Evolutionary conservation across 1,284 basidiomycete species (phyloP), one percentile per base, ranked within the genome.

Genomic region (Pulveroboletus ridleyi): DNA sequence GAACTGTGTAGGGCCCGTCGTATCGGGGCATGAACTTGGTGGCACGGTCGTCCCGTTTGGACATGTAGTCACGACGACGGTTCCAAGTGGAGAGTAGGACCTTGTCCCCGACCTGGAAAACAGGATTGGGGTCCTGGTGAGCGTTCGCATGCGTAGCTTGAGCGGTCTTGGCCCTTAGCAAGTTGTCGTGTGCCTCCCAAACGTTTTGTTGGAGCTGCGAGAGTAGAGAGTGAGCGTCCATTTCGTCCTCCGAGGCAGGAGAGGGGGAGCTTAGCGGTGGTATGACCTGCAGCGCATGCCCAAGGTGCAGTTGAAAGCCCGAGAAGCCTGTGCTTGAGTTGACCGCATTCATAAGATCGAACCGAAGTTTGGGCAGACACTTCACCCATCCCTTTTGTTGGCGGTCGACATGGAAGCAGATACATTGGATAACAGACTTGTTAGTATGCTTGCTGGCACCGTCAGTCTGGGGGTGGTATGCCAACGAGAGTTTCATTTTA

Each of bases 381-480:
- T 35, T 35, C 1, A 15, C n/a, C 55, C 55, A 56, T 0, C 55
- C 55, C 1, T 13, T 11, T 11, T 56, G 55, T 3, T 56, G 15
- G 2, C 6, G 6, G 17, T 42, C 10, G 4, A 55, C 22, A 3
- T 9, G 14, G 22, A 17, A 39, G 2, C 4, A 14, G 22, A 55
- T 14, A 4, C 14, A n/a, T 17, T 54, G 29, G 1, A 4, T 35
- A 8, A 54, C 9, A 0, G 35, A 39, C 10, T 39, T 55, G 54
- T 55, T 55, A 0, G 8, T 55, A 0, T 2, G 5, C 9, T 55
- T 9, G 10, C 71, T 76, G 0, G 66, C 17, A 0, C 79, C 74
- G 59, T 80, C 76, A 0, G 74, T 79, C 59, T 83, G 71, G 0
- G 80, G 81, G 63, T 84, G 82, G 61, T 75, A 83, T 0, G 78